These are phyloP conservation scores for Podila minutissima DNA, from an alignment of 192 early-diverging fungal genomes.

Conservation along the genomic window DNA sequence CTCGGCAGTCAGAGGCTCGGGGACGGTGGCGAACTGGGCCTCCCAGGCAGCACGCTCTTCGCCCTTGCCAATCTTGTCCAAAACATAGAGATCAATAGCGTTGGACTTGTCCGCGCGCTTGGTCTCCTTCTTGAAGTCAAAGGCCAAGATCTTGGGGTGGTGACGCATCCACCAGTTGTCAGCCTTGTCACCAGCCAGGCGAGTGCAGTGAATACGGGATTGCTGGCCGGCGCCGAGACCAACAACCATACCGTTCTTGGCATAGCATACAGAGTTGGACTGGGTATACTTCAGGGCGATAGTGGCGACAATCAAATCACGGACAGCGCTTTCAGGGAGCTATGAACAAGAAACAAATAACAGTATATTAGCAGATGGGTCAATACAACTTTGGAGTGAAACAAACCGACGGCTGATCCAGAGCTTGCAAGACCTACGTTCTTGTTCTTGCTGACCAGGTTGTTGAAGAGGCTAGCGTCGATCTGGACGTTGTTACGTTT, in stretches of 20 bases:
- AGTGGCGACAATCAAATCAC: constrained; percentile 95
- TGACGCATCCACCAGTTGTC: constrained; percentile 99
- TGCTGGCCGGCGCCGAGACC: constrained; percentile 99
- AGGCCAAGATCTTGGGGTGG: constrained; percentile 91
- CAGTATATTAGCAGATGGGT: not conserved
- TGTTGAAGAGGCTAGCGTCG: constrained; percentile 78
- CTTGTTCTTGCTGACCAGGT: constrained; percentile 87
- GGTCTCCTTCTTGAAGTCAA: constrained; percentile 85
- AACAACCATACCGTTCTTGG: constrained; percentile 96
- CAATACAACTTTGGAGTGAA: no score
- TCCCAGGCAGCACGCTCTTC: constrained; percentile 82
- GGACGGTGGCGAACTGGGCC: constrained; percentile 82
- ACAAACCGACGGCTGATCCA: no score
- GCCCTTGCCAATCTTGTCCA: constrained; percentile 85
- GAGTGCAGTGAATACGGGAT: constrained; percentile 98
- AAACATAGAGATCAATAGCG: constrained; percentile 96
- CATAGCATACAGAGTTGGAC: constrained; percentile 99
- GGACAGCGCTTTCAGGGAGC: constrained; percentile 71
- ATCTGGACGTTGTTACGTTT: constrained; percentile 90
- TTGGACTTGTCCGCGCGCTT: constrained; percentile 98
- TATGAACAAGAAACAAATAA: constrained; percentile 7
- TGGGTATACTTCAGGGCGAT: constrained; percentile 99
- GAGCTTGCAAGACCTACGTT: constrained; percentile 51
- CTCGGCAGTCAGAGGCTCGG: constrained; percentile 77
- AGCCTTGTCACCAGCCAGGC: constrained; percentile 98